These are phyloP conservation scores for Kazachstania psychrophila DNA, from an alignment of 805 yeast genomes.

Conservation along the genomic window DNA sequence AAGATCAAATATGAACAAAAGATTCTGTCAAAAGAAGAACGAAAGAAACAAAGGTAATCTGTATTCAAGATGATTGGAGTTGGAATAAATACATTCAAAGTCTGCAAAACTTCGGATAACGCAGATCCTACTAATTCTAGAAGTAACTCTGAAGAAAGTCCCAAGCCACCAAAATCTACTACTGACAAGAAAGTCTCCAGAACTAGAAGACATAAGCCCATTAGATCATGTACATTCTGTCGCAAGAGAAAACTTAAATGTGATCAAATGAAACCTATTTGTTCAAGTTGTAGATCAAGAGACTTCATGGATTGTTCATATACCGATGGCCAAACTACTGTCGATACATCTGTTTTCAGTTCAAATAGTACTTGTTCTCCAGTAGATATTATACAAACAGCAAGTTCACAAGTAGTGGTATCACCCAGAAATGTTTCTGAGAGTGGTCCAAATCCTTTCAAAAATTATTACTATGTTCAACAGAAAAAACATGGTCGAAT, in stretches of 20 bases:
- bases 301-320: conserved; percentile 14
- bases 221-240: conserved; percentile 15
- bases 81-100: too few relatives aligned
- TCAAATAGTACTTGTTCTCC: too few relatives aligned
- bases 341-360: too few relatives aligned
- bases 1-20: too few relatives aligned
- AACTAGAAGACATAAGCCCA: conserved; percentile 3
- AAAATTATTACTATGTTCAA: conserved; percentile 11
- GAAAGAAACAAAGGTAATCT: too few relatives aligned
- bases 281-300: conserved; percentile 21
- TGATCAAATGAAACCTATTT: conserved; percentile 22
- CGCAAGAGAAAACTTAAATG: conserved; percentile 25
- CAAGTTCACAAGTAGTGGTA: too few relatives aligned
- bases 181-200: background rate
- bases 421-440: background rate
- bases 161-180: background rate
- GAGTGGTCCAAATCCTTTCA: conserved; percentile 7
- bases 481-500: conserved; percentile 17
- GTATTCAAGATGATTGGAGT: too few relatives aligned
- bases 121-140: background rate
- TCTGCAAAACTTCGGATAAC: too few relatives aligned
- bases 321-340: conserved; percentile 4
- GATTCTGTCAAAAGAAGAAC: too few relatives aligned
- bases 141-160: background rate
- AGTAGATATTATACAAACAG: too few relatives aligned